Percentiles rank a stretch among this genome's conserved stretches.
These are phyloP conservation scores for Chlamydomonas sp. DNA, from an alignment of 139 green algal genomes.

Conservation along the genomic window DNA sequence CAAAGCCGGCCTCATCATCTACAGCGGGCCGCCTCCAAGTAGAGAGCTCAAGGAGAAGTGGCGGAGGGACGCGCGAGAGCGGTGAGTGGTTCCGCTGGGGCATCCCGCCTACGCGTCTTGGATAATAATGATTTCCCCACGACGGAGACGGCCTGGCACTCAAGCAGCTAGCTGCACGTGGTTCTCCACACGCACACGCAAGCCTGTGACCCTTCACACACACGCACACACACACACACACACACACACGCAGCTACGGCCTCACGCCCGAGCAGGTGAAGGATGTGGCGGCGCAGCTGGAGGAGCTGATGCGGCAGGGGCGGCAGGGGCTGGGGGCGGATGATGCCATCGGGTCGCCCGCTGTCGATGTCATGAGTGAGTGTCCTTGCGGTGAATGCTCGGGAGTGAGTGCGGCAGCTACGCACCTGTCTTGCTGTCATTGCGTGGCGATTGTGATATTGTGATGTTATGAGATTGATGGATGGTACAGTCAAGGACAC, in stretches of 20 bases:
- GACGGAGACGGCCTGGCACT: no score
- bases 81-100: not conserved
- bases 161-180: not conserved
- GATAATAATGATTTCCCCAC: no score
- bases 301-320: not conserved
- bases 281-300: conserved; percentile 5
- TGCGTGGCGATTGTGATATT: not conserved
- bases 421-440: no score
- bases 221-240: not conserved
- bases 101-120: not conserved
- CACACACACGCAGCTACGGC: conserved; percentile 13
- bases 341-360: not conserved
- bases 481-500: not conserved
- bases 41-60: conserved; percentile 8
- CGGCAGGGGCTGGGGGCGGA: not conserved
- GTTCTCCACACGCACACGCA: not conserved
- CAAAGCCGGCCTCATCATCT: conserved; percentile 15
- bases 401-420: no score
- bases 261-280: conserved; percentile 4
- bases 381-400: no score
- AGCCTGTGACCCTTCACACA: not conserved
- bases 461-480: not conserved
- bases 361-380: conserved; percentile 12
- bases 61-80: not conserved
- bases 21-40: not conserved